Base-by-base conservation (phyloP, 2,329 filamentous ascomycete genomes). In the Verticillium isaacii region DNA sequence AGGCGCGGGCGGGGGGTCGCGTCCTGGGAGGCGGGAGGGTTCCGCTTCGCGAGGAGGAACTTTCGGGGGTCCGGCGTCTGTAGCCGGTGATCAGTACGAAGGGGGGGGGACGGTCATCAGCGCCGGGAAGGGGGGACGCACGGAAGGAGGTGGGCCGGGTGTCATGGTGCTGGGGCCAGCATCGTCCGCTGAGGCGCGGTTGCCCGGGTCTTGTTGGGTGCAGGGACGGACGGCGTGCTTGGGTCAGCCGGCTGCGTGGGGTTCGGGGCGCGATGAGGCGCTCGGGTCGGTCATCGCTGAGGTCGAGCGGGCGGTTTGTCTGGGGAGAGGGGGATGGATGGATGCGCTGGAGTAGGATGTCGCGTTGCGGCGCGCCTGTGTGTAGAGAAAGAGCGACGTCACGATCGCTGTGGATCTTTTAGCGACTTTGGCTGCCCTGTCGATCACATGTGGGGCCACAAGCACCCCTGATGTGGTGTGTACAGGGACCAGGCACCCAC, bases 21-120 rank as follows among this genome's bases (percentile, higher is more conserved):
- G 62, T 74, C 72, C 32, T 73, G 73, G 6, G 66, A 66, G 23
- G 68, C 64, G 58, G 71, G 69, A n/a, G 72, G 67, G 15, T 69
- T 68, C 34, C 74, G 65, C 61, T 74, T 77, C 2, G 74, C 68
- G 7, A 75, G 69, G 60, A 78, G 68, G 61, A 79, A 78, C 6
- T 74, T 72, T 63, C 75, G 71, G 23, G 77, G 75, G 7, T 74
- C 71, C 5, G 76, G 74, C 37, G 77, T 78, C 77, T 78, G 57
- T 23, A 19, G 25, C 2, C 17, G 39, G 9, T 29, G 32, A n/a
- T 59, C 17, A 59, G 57, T n/a, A 29, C 23, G 54, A 29, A 32
- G 23, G n/a, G 7, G 52, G 14, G 57, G 25, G 25, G 25, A 25
- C 25, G 25, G 25, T 25, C 25, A 25, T 25, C 25, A 5, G 25